Percentiles rank a stretch among this genome's conserved stretches.
Evolutionary conservation across 192 early-diverging fungal species (phyloP).

Genomic region (Irineochytrium annulatum): DNA sequence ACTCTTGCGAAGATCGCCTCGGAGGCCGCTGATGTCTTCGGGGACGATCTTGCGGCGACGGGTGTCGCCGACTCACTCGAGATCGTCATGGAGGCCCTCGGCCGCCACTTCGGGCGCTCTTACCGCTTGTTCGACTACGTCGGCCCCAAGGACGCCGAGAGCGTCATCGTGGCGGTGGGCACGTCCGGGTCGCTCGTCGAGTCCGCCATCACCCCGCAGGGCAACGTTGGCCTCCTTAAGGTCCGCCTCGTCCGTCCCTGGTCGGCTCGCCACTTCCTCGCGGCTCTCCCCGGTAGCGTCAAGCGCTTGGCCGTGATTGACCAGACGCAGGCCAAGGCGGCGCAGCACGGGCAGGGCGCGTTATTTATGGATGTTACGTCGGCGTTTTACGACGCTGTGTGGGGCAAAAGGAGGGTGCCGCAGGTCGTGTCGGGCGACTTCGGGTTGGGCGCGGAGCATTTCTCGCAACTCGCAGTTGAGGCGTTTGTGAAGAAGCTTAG

Average conservation of each 20-base stretch:
- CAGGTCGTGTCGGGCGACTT: constrained; percentile 31
- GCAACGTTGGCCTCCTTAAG: constrained; percentile 67
- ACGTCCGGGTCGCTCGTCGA: constrained; percentile 48
- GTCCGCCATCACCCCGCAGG: constrained; percentile 38
- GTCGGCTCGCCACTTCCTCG: constrained; percentile 68
- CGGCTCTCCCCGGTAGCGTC: constrained; percentile 60
- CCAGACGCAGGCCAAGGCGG: constrained; percentile 44
- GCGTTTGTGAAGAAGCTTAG: constrained; percentile 33
- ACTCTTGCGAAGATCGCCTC: constrained; percentile 44
- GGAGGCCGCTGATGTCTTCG: background rate
- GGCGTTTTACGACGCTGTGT: constrained; percentile 52
- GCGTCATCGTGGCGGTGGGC: constrained; percentile 77
- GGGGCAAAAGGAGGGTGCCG: constrained; percentile 42
- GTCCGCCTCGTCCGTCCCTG: constrained; percentile 83
- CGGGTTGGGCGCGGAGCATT: constrained; percentile 16
- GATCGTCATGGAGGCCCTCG: constrained; percentile 43
- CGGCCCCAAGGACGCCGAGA: constrained; percentile 67
- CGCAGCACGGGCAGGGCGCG: constrained; percentile 59
- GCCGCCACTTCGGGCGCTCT: constrained; percentile 44
- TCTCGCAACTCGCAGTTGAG: constrained; percentile 31
- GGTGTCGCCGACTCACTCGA: constrained; percentile 36
- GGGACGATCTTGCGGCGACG: too few species aligned
- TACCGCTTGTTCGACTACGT: constrained; percentile 82
- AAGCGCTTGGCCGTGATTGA: constrained; percentile 74
- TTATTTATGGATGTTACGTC: constrained; percentile 73